Percentiles rank a stretch among this genome's conserved stretches.
These are phyloP conservation scores for Zelonia costaricensis DNA, from an alignment of 208 protist species.

Conservation along the genomic window DNA sequence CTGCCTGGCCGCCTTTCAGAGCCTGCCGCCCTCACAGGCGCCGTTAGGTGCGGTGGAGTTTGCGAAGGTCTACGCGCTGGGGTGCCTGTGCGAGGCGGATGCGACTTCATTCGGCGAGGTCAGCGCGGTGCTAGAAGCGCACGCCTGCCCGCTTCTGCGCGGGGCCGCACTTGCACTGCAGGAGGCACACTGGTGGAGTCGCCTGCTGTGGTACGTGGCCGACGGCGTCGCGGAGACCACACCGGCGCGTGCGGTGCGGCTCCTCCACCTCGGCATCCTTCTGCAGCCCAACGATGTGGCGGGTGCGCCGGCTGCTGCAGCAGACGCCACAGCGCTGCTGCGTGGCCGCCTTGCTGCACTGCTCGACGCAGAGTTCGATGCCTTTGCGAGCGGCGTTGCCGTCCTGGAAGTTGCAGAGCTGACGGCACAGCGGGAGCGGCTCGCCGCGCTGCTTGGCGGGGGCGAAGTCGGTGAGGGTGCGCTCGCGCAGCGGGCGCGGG, in stretches of 20 bases:
- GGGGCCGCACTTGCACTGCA: neutral
- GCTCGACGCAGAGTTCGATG: slow-evolving; percentile 34
- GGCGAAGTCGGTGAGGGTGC: neutral
- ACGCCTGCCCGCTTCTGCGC: slow-evolving; percentile 14
- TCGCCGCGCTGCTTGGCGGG: neutral
- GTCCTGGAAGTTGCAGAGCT: slow-evolving; percentile 16
- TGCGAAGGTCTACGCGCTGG: slow-evolving; percentile 30
- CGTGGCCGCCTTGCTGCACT: slow-evolving; percentile 2
- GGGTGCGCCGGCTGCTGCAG: neutral
- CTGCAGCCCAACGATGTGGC: neutral
- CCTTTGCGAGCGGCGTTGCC: slow-evolving; percentile 17
- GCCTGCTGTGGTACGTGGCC: slow-evolving; percentile 30
- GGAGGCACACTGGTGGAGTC: slow-evolving; percentile 36
- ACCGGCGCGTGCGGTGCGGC: slow-evolving; percentile 14
- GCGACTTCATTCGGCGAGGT: neutral
- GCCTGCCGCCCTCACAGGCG: neutral
- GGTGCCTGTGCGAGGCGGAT: slow-evolving; percentile 1
- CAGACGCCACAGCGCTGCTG: slow-evolving; percentile 2
- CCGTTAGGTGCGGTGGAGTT: slow-evolving; percentile 22
- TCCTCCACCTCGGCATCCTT: slow-evolving; percentile 17
- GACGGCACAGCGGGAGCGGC: neutral
- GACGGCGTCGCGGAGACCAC: slow-evolving; percentile 12
- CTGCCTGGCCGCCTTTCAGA: neutral
- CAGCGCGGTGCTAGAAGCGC: slow-evolving; percentile 1
- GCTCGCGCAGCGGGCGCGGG: neutral